A percentile compares a stretch with the other conserved stretches of the same genome.
Conservation (phyloP, 352 stramenopile genomes). For the Phytophthora tentaculata region DNA sequence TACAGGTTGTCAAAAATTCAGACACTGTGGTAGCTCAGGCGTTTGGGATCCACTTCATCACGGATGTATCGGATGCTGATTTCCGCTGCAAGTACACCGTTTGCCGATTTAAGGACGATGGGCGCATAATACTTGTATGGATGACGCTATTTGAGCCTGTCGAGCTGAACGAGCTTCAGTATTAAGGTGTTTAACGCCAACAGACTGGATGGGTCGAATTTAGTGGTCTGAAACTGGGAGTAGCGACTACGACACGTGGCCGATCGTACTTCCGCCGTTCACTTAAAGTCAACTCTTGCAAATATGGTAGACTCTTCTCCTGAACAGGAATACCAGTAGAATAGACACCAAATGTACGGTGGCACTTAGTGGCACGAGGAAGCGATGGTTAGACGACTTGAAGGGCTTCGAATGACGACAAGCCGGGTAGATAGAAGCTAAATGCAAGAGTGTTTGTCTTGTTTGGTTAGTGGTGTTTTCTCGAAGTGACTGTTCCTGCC, state of each 20-base stretch:
- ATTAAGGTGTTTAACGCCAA: not conserved
- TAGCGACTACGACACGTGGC: not conserved
- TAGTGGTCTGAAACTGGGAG: not conserved
- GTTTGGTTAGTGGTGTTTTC: too few species aligned
- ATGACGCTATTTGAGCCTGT: not conserved
- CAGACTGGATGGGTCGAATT: constrained; percentile 1
- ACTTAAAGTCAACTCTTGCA: too few species aligned
- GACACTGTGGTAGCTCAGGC: constrained; percentile 20
- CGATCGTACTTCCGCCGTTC: not conserved
- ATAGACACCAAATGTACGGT: too few species aligned
- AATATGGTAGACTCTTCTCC: not conserved
- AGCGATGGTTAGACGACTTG: too few species aligned
- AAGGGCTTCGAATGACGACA: too few species aligned
- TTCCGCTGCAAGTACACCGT: constrained; percentile 2
- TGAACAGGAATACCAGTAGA: not conserved
- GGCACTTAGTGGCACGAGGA: too few species aligned
- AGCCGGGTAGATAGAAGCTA: too few species aligned
- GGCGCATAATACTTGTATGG: not conserved
- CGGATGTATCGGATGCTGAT: not conserved
- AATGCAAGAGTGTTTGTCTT: too few species aligned
- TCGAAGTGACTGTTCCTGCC: too few species aligned
- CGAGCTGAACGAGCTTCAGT: not conserved
- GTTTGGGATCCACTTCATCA: not conserved
- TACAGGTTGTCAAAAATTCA: constrained; percentile 6
- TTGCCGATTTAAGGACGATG: not conserved